Percentiles rank a stretch among this genome's conserved stretches.
Evolutionary conservation across 805 yeast genomes (phyloP).

Genomic region (Diddensiella santjacobensis): DNA sequence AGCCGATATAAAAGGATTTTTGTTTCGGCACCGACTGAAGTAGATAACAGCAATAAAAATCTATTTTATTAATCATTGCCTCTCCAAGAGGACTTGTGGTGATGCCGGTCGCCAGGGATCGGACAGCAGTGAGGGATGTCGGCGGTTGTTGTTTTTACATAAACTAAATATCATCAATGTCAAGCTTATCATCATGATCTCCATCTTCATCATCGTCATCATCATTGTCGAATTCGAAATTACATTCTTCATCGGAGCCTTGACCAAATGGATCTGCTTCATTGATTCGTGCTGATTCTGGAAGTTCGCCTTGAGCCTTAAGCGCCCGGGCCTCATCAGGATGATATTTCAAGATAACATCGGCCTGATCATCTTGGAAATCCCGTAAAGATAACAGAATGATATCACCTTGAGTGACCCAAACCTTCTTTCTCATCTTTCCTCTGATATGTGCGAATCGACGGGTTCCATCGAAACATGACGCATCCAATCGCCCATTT

Average conservation of each 20-base stretch:
- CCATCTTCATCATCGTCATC: slow-evolving; percentile 70
- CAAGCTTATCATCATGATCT: slow-evolving; percentile 56
- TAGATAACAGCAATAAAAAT: slow-evolving; percentile 68
- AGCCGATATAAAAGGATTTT: slow-evolving; percentile 68
- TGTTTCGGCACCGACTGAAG: slow-evolving; percentile 57
- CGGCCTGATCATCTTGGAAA: slow-evolving; percentile 97
- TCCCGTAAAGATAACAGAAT: slow-evolving; percentile 94
- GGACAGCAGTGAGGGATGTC: neutral
- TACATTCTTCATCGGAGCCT: slow-evolving; percentile 95
- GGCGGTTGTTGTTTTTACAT: neutral
- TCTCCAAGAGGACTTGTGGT: neutral
- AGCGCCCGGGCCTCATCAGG: slow-evolving; percentile 97
- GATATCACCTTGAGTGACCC: slow-evolving; percentile 99
- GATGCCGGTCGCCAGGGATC: neutral
- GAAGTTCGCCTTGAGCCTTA: slow-evolving; percentile 93
- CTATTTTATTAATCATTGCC: neutral
- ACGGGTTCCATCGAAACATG: slow-evolving; percentile 89
- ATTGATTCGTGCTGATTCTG: slow-evolving; percentile 94
- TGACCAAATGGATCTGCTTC: slow-evolving; percentile 97
- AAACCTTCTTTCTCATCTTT: slow-evolving; percentile 97
- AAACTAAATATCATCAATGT: slow-evolving; percentile 86
- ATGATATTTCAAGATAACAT: slow-evolving; percentile 93
- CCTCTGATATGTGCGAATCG: slow-evolving; percentile 99
- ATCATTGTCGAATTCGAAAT: slow-evolving; percentile 96
- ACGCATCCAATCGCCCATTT: slow-evolving; percentile 93